phyloP scores from a whole-genome alignment of 208 protist species.

The Borovskyia barvae region DNA sequence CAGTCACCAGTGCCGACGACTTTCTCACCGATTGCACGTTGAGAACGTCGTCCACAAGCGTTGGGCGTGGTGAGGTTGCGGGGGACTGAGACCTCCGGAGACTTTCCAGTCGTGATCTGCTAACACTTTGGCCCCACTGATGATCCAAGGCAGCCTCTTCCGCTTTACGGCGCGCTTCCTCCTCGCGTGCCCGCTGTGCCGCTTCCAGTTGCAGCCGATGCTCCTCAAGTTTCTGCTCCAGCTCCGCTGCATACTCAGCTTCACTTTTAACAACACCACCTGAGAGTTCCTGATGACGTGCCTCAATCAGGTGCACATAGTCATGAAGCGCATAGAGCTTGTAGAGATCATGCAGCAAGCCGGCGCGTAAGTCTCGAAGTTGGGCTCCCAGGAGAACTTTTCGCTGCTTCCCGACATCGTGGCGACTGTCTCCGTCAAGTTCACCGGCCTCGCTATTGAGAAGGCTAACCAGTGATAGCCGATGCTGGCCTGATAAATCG shows the following conservation, averaged over 20 bases:
- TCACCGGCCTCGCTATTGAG: background rate
- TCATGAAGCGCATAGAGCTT: slow-evolving; percentile 65
- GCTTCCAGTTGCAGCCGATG: slow-evolving; percentile 45
- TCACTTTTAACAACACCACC: slow-evolving; percentile 26
- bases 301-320: slow-evolving; percentile 64
- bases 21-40: no score
- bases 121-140: slow-evolving; percentile 8
- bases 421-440: background rate
- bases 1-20: no score
- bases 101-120: background rate
- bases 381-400: slow-evolving; percentile 7
- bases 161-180: slow-evolving; percentile 56
- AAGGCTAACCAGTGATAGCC: no score
- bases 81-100: no score
- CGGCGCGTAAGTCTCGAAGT: slow-evolving; percentile 32
- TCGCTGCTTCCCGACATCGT: background rate
- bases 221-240: slow-evolving; percentile 34
- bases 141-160: slow-evolving; percentile 50
- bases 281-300: slow-evolving; percentile 24
- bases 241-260: slow-evolving; percentile 52
- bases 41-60: no score
- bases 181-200: slow-evolving; percentile 20
- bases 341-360: slow-evolving; percentile 56
- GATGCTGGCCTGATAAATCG: no score
- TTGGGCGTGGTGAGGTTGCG: no score